A percentile compares a stretch with the other conserved stretches of the same genome.
Evolutionary conservation across 768 basidiomycete species (phyloP).

Genomic region (Lactifluus piperatus): DNA sequence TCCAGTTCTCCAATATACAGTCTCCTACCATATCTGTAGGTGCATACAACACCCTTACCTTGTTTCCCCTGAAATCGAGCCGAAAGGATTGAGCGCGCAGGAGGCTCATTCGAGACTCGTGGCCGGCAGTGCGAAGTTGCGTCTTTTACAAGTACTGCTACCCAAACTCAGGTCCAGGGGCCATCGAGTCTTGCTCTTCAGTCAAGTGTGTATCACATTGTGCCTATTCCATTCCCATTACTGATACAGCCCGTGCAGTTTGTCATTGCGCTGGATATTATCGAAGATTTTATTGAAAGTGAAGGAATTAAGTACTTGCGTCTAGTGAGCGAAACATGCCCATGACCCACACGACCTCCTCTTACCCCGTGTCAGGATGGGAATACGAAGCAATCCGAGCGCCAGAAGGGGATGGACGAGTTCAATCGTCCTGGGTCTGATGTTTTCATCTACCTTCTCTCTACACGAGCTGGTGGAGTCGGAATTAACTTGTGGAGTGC

Average conservation of each 20-base stretch:
- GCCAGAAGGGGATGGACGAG: constrained; percentile 92
- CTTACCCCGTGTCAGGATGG: constrained; percentile 58
- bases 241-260: constrained; percentile 44
- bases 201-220: constrained; percentile 50
- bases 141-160: constrained; percentile 64
- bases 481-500: constrained; percentile 57
- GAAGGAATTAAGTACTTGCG: constrained; percentile 76
- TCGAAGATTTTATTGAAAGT: constrained; percentile 83
- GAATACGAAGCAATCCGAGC: constrained; percentile 69
- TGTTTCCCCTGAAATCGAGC: constrained; percentile 72
- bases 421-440: constrained; percentile 87
- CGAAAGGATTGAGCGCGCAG: constrained; percentile 41
- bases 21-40: constrained; percentile 31
- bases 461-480: constrained; percentile 60
- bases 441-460: constrained; percentile 83
- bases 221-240: background rate
- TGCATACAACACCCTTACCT: constrained; percentile 91
- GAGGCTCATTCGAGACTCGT: constrained; percentile 76
- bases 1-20: background rate
- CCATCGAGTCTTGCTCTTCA: constrained; percentile 86
- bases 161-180: constrained; percentile 79
- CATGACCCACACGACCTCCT: constrained; percentile 2
- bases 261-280: constrained; percentile 73
- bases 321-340: constrained; percentile 39
- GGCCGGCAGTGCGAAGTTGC: constrained; percentile 78